Base-by-base conservation (phyloP, 2,329 filamentous ascomycete species). In the Pezicula carpinea region DNA sequence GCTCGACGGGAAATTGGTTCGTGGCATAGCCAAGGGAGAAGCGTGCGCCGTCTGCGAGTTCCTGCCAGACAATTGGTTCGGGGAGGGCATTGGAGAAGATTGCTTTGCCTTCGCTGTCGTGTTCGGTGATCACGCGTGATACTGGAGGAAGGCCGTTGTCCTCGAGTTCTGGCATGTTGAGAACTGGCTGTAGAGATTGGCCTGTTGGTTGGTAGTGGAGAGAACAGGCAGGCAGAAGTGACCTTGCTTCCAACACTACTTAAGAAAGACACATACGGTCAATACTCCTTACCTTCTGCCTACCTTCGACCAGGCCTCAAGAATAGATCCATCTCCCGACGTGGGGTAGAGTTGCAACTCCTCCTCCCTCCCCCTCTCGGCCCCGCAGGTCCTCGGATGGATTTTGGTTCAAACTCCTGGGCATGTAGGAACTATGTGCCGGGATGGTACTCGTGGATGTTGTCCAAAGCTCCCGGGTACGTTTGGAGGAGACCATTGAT, bases 21-120 rank as follows among this genome's bases (percentile, higher is more conserved):
- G 57, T 59, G 11, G 52, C 50, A 38, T 59, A 59, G 34, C 49
- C 34, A 3, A 57, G 52, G 5, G 36, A 47, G 42, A 59, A 59
- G 15, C 18, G 33, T 17, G 54, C 54, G 36, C 43, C 54, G 11
- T 54, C 41, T n/a, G 51, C 42, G 14, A 59, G 38, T 41, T 49
- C 17, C 33, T 56, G 43, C n/a, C 39, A 59, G 2, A 22, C 29
- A 8, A 54, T 26, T 15, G 38, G 42, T 39, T 56, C 53, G 4
- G 48, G 44, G 1, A 59, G 17, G 11, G 43, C n/a, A 5, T 21
- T 47, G 5, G 42, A 45, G 43, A 59, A 56, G 13, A 56, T 47
- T 15, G 57, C 52, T 26, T 56, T 58, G 15, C 57, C 57, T 31
- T 49, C 34, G 10, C 17, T n/a, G 23, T 57, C 40, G 34, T 59